Evolutionary conservation across 164 flowering plant genomes (phyloP).

Genomic region (Umbellularia californica): DNA sequence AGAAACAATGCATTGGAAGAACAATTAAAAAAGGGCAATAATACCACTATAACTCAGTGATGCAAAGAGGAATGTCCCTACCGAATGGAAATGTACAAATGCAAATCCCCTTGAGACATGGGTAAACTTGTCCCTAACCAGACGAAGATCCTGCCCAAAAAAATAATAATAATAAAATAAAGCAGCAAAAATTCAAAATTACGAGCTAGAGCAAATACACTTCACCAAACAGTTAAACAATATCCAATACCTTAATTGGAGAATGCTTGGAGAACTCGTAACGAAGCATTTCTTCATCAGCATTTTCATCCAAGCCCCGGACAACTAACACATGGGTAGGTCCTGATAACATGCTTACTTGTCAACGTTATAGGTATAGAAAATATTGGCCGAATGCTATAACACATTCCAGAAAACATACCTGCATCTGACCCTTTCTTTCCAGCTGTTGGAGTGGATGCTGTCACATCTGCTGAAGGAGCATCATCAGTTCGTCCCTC

Average conservation of each 20-base stretch:
- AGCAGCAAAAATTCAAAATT: neutral
- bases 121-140: slow-evolving; percentile 95
- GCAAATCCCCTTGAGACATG: slow-evolving; percentile 99
- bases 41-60: neutral
- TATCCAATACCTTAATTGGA: slow-evolving; percentile 73
- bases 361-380: neutral
- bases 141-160: slow-evolving; percentile 86
- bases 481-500: slow-evolving; percentile 87
- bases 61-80: slow-evolving; percentile 24
- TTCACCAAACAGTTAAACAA: neutral
- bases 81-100: slow-evolving; percentile 94
- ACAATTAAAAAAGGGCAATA: neutral
- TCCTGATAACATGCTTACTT: slow-evolving; percentile 37
- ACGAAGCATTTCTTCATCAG: slow-evolving; percentile 99
- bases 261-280: slow-evolving; percentile 98
- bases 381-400: slow-evolving; percentile 3
- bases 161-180: neutral
- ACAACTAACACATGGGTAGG: slow-evolving; percentile 98
- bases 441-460: slow-evolving; percentile 55
- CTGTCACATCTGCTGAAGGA: slow-evolving; percentile 77
- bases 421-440: slow-evolving; percentile 83
- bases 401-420: slow-evolving; percentile 23
- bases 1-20: neutral
- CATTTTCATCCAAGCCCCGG: slow-evolving; percentile 98
- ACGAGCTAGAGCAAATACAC: neutral